These are phyloP conservation scores for Jatropha curcas DNA, from an alignment of 345 rosid genomes.

Conservation along the genomic window DNA sequence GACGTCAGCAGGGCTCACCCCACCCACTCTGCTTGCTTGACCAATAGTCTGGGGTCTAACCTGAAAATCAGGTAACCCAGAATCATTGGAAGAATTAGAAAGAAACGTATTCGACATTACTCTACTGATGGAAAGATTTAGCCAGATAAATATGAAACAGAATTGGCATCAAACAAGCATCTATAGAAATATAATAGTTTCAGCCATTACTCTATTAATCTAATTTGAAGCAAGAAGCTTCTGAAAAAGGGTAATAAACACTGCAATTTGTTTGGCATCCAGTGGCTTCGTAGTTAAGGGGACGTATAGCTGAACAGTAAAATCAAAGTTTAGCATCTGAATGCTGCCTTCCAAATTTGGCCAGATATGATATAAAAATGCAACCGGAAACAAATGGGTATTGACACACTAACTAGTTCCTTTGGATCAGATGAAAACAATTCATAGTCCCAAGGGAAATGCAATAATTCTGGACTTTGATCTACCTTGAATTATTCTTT, in stretches of 20 bases:
- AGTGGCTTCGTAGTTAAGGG: neutral
- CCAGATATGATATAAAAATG: neutral
- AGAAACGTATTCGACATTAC: neutral
- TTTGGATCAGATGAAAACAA: neutral
- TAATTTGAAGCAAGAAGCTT: neutral
- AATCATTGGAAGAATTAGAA: neutral
- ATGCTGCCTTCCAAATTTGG: neutral
- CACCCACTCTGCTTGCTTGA: conserved; percentile 94
- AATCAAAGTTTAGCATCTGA: neutral
- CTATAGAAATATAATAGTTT: neutral
- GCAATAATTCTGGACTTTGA: neutral
- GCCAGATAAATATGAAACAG: neutral
- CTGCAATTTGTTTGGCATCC: neutral
- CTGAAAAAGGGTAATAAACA: neutral
- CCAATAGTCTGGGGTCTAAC: conserved; percentile 90
- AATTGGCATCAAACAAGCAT: neutral
- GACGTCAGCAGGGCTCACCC: conserved; percentile 94
- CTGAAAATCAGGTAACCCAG: conserved; percentile 39
- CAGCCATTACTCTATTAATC: neutral
- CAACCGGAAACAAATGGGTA: neutral
- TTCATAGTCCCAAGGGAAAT: neutral
- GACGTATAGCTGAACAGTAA: neutral
- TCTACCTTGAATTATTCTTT: neutral
- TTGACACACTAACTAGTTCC: neutral
- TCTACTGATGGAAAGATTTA: neutral